Conservation (phyloP, 2,329 filamentous ascomycete species). For the Penicillium griseofulvum region DNA sequence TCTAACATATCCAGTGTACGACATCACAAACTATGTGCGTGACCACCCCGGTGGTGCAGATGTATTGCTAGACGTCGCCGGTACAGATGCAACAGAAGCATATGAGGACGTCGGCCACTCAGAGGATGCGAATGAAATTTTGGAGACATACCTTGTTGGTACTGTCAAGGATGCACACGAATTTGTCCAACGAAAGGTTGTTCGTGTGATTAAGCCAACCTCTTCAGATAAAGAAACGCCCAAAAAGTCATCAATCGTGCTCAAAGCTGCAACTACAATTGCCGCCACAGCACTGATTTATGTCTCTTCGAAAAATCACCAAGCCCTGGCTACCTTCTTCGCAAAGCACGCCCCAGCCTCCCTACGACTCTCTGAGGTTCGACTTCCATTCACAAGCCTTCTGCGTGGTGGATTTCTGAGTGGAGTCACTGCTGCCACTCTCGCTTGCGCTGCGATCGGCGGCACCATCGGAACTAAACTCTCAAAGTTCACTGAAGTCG, state of each 20-base stretch:
- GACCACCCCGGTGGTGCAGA: conserved; percentile 57
- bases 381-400: neutral
- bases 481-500: conserved; percentile 23
- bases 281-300: conserved; percentile 13
- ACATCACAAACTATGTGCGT: conserved; percentile 57
- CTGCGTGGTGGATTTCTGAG: conserved; percentile 22
- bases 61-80: conserved; percentile 41
- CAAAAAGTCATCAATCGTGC: conserved; percentile 9
- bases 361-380: neutral
- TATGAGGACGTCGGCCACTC: conserved; percentile 48
- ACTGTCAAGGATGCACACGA: conserved; percentile 27
- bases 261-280: conserved; percentile 32
- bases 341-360: conserved; percentile 1
- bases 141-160: conserved; percentile 39
- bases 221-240: neutral
- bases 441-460: conserved; percentile 7
- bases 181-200: conserved; percentile 19
- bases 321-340: neutral
- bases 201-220: conserved; percentile 22
- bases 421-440: conserved; percentile 22
- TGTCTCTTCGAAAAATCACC: conserved; percentile 6
- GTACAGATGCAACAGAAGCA: conserved; percentile 41
- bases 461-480: conserved; percentile 13
- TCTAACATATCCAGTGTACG: conserved; percentile 49
- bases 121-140: conserved; percentile 45